phyloP scores from a whole-genome alignment of 805 yeast genomes.

The Metahyphopichia silvanorum region DNA sequence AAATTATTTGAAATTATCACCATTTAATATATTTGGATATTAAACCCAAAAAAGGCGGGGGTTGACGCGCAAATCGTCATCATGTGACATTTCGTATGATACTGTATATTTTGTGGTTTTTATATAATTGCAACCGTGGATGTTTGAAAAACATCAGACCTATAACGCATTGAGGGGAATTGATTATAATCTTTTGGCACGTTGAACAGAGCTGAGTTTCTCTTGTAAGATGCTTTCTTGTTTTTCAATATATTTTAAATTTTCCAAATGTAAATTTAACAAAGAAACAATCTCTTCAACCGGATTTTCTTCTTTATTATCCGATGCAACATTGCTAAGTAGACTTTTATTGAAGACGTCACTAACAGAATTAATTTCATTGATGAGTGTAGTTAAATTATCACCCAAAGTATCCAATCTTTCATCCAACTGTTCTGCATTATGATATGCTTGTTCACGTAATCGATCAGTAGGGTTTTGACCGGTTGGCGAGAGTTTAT shows the following conservation, averaged over 20 bases:
- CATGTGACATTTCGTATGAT: too few species aligned
- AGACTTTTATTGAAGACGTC: constrained; percentile 67
- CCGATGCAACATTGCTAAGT: constrained; percentile 20
- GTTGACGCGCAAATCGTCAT: too few species aligned
- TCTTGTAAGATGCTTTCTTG: constrained; percentile 66
- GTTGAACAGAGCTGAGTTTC: constrained; percentile 47
- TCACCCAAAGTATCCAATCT: constrained; percentile 74
- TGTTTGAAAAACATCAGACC: background rate
- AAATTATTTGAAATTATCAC: too few species aligned
- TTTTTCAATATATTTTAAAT: constrained; percentile 81
- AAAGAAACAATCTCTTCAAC: constrained; percentile 73
- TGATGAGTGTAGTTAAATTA: constrained; percentile 70
- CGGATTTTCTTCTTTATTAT: constrained; percentile 35
- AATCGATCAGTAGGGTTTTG: constrained; percentile 72
- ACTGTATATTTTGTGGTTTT: too few species aligned
- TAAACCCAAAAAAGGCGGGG: too few species aligned
- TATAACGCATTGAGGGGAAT: too few species aligned
- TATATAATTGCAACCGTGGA: background rate
- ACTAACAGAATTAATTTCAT: constrained; percentile 80
- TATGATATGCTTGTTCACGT: constrained; percentile 82
- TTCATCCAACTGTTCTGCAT: constrained; percentile 82
- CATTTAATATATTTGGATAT: too few species aligned
- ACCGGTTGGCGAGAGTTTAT: constrained; percentile 8
- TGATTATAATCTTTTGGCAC: too few species aligned
- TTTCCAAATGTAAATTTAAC: constrained; percentile 84